Evolutionary conservation across 106 monocot species (phyloP).

Genomic region (Cymbidium sinense): DNA sequence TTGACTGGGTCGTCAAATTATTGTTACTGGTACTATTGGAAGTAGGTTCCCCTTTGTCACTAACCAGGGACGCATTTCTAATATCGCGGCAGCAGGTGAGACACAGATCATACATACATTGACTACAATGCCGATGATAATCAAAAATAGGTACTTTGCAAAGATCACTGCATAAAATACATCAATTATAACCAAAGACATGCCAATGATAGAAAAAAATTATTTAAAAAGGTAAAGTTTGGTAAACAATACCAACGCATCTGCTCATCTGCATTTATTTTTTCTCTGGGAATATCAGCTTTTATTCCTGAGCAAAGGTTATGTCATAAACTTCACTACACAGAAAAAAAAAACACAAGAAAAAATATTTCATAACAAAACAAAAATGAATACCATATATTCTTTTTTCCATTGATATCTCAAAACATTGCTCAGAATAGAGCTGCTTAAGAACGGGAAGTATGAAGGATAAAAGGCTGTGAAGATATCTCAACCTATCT

Average conservation of each 20-base stretch:
- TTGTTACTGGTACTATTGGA: conserved; percentile 13
- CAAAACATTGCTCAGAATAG: conserved; percentile 68
- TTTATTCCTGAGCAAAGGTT: conserved; percentile 48
- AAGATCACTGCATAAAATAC: conserved; percentile 55
- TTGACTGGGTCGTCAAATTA: not conserved
- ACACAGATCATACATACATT: conserved; percentile 78
- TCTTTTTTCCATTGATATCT: conserved; percentile 71
- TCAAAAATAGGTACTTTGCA: conserved; percentile 87
- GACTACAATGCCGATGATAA: conserved; percentile 88
- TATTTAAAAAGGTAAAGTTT: not conserved
- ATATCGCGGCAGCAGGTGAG: conserved; percentile 79
- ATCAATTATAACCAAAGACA: not conserved
- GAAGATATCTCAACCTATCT: conserved; percentile 76
- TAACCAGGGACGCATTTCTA: conserved; percentile 25
- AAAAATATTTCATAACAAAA: not conserved
- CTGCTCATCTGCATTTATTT: conserved; percentile 79
- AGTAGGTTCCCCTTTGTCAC: conserved; percentile 20
- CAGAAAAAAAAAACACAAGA: not conserved
- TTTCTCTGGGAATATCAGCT: conserved; percentile 73
- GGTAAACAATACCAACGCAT: conserved; percentile 75
- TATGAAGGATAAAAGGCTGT: conserved; percentile 59
- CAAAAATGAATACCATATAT: conserved; percentile 42
- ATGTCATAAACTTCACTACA: not conserved
- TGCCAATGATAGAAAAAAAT: not conserved
- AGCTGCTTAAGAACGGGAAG: conserved; percentile 81